These are phyloP conservation scores for Vaccinium darrowii DNA, from an alignment of 148 eudicot species.

Conservation along the genomic window DNA sequence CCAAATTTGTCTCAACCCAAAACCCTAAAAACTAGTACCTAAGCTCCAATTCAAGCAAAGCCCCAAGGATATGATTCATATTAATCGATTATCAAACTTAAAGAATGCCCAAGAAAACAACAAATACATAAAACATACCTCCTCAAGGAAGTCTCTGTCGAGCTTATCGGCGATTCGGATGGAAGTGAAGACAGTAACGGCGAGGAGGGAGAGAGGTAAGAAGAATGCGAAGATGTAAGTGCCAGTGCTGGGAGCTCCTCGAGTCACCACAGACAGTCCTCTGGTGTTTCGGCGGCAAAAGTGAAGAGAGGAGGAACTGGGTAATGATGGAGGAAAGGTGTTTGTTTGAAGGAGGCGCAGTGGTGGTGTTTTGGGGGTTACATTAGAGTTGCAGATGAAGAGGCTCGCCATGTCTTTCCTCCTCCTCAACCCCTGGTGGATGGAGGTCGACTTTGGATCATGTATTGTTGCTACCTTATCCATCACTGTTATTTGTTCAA, in stretches of 20 bases:
- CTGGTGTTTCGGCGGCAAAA: constrained; percentile 28
- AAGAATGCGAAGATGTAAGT: constrained; percentile 62
- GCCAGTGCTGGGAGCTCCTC: constrained; percentile 59
- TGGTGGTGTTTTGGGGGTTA: not conserved
- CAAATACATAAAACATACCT: constrained; percentile 40
- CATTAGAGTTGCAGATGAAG: constrained; percentile 4
- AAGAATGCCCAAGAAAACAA: not conserved
- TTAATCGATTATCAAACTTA: not conserved
- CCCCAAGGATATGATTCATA: not conserved
- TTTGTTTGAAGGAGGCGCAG: not conserved
- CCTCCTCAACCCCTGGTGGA: not conserved
- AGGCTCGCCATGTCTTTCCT: constrained; percentile 12
- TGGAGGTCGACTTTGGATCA: not conserved
- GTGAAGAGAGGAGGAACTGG: constrained; percentile 4
- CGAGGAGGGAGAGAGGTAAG: constrained; percentile 76
- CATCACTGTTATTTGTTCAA: not conserved
- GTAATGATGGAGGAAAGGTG: not conserved
- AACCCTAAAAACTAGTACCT: too few species aligned
- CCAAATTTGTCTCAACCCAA: too few species aligned
- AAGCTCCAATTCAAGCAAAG: not conserved
- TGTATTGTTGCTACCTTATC: not conserved
- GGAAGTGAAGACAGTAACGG: constrained; percentile 58
- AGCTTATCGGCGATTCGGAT: constrained; percentile 59
- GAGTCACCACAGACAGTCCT: constrained; percentile 43
- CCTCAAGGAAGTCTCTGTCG: constrained; percentile 72